Conservation (phyloP, 2,329 filamentous ascomycete species). For the Elsinoe perseae region DNA sequence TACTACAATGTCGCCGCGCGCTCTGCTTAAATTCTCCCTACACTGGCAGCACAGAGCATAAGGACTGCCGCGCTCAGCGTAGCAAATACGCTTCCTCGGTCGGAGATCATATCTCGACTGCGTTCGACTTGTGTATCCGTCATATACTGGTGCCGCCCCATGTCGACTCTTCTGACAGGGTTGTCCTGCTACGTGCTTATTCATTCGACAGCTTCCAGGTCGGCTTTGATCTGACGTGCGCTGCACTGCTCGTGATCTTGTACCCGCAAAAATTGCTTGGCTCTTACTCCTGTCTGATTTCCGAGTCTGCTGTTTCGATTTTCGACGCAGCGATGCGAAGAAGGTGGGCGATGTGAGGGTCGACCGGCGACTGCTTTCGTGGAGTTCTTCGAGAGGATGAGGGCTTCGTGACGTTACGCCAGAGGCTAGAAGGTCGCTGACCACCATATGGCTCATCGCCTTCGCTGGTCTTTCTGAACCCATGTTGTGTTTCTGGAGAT, state of each 20-base stretch:
- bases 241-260: too few relatives aligned
- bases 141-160: background rate
- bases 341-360: constrained; percentile 7
- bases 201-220: background rate
- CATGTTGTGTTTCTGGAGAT: too few relatives aligned
- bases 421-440: background rate
- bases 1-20: too few relatives aligned
- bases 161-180: background rate
- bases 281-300: background rate
- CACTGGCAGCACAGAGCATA: too few relatives aligned
- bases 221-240: too few relatives aligned
- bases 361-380: constrained; percentile 1
- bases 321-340: background rate
- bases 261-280: too few relatives aligned
- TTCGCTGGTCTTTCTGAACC: too few relatives aligned
- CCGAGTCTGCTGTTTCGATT: background rate
- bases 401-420: background rate
- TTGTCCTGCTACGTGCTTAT: background rate
- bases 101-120: background rate
- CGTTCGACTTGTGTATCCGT: too few relatives aligned
- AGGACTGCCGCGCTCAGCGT: too few relatives aligned
- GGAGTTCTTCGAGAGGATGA: constrained; percentile 2
- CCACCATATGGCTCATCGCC: too few relatives aligned
- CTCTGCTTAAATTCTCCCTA: too few relatives aligned
- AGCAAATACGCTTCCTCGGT: background rate